Evolutionary conservation across 192 early-diverging fungal species (phyloP), one percentile per base, ranked within the genome.

Genomic region (Borealophlyctis nickersoniae): DNA sequence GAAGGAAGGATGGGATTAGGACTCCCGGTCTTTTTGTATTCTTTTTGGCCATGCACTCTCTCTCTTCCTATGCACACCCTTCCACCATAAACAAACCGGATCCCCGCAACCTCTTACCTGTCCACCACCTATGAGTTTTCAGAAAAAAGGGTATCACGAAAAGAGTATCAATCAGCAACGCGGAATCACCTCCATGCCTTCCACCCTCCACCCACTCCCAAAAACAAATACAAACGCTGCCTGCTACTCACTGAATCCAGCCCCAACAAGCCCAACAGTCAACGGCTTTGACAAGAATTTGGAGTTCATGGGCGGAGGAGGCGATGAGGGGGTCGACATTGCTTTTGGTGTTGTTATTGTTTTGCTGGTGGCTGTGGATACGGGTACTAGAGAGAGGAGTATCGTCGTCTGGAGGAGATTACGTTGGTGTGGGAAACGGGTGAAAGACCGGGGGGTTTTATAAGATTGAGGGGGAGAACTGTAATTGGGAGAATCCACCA

Each of bases 181-280:
- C 11, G 52, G 52, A 13, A 26, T 48, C 11, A n/a, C 39, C 39
- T 48, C 28, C 60, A 24, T 14, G 55, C 16, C 62, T 27, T 63
- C 59, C 65, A 9, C 14, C 24, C 45, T 63, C 24, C 27, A 57
- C 30, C 24, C 45, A 48, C n/a, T 27, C 24, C 2, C 4, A 52
- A 1, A 48, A n/a, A 33, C 39, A 23, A 13, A 1, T 22, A 35
- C 52, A 34, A 39, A 63, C 75, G 76, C 67, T 81, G 88, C 5
- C 84, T 45, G 39, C 7, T 45, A 87, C 29, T 82, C 85, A 69
- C 82, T 86, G 70, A 92, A 92, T 29, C 86, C 84, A 36, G 86
- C 88, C 26, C 87, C 87, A 36, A 89, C 76, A 56, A 92, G 66
- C 28, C 86, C 87, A 35, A 89, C 87, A n/a, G 81, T 87, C 49